Conservation (phyloP, 2,329 filamentous ascomycete species). For the Penicillium sp. region DNA sequence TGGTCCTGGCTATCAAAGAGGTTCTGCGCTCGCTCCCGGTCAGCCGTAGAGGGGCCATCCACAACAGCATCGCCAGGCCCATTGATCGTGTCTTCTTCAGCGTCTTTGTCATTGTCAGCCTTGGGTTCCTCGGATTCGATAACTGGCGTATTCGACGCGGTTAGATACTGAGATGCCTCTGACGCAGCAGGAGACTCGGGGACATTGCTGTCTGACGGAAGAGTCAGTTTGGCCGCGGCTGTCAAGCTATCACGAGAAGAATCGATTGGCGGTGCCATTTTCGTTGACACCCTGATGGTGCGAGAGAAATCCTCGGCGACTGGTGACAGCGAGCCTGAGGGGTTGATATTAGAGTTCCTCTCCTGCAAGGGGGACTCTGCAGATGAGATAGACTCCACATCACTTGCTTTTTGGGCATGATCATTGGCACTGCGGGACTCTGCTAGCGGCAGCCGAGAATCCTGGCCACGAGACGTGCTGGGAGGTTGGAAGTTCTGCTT, state of each 20-base stretch:
- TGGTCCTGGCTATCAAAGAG: slow-evolving; percentile 82
- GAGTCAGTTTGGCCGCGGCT: slow-evolving; percentile 25
- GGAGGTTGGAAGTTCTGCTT: slow-evolving; percentile 34
- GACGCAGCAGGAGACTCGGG: slow-evolving; percentile 40
- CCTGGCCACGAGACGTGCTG: slow-evolving; percentile 25
- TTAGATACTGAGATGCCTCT: slow-evolving; percentile 47
- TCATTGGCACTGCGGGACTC: slow-evolving; percentile 41
- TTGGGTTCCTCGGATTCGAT: slow-evolving; percentile 35
- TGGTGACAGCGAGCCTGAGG: slow-evolving; percentile 26
- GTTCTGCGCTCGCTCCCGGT: slow-evolving; percentile 74
- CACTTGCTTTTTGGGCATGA: slow-evolving; percentile 21
- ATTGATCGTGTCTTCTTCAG: slow-evolving; percentile 23
- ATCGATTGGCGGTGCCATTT: slow-evolving; percentile 17
- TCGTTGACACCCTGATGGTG: slow-evolving; percentile 17
- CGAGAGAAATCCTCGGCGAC: slow-evolving; percentile 33
- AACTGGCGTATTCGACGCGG: slow-evolving; percentile 47
- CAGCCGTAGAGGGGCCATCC: slow-evolving; percentile 58
- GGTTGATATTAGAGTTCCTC: slow-evolving; percentile 19
- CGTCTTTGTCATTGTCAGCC: slow-evolving; percentile 6
- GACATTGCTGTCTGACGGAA: slow-evolving; percentile 26
- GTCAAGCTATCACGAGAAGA: slow-evolving; percentile 29
- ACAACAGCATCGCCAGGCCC: slow-evolving; percentile 20
- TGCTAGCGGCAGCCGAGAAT: slow-evolving; percentile 36
- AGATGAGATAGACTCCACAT: slow-evolving; percentile 22
- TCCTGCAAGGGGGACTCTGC: slow-evolving; percentile 23